phyloP scores from a whole-genome alignment of 495 filamentous ascomycete genomes.

The Daldinia vernicosa region DNA sequence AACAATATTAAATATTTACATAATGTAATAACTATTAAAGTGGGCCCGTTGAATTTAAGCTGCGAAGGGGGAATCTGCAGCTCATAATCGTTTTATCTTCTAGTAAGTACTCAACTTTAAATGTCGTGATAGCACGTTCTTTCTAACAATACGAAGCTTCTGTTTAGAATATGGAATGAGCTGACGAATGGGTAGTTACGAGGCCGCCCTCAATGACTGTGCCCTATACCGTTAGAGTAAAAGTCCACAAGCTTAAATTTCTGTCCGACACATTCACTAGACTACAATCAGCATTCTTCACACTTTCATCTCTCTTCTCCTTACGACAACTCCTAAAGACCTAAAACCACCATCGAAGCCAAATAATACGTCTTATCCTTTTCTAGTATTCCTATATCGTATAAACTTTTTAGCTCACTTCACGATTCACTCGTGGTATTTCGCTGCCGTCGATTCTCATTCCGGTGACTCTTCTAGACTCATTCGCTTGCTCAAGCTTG shows the following conservation, averaged over 20 bases:
- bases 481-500: constrained; percentile 23
- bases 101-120: background rate
- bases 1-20: background rate
- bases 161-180: background rate
- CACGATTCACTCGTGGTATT: constrained; percentile 7
- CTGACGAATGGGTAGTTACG: constrained; percentile 17
- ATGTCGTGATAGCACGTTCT: background rate
- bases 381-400: constrained; percentile 1
- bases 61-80: background rate
- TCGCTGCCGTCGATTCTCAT: constrained; percentile 30
- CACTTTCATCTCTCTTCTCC: background rate
- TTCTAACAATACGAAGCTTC: background rate
- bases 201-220: constrained; percentile 1
- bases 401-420: constrained; percentile 4
- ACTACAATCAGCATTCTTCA: background rate
- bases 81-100: background rate
- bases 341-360: constrained; percentile 12
- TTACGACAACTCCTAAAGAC: constrained; percentile 1
- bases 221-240: background rate
- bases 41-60: constrained; percentile 1
- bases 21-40: background rate
- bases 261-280: background rate
- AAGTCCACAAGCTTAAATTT: background rate
- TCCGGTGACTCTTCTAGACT: constrained; percentile 42
- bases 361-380: background rate